A percentile compares a stretch with the other conserved stretches of the same genome.
These are phyloP conservation scores for Escallonia herrerae DNA, from an alignment of 129 eudicot genomes.

Conservation along the genomic window DNA sequence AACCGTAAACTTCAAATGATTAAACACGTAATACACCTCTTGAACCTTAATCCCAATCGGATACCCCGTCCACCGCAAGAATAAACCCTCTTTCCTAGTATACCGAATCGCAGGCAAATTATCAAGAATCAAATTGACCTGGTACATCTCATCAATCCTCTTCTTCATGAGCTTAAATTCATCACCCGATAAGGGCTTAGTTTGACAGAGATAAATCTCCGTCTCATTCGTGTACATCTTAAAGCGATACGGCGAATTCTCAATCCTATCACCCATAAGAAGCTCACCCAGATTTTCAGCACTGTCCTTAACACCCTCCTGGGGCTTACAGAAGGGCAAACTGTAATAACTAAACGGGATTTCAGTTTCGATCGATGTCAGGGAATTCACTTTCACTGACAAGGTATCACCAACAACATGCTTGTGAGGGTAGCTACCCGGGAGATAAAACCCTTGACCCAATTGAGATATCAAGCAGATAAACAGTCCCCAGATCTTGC, in stretches of 20 bases:
- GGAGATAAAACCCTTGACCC: slow-evolving; percentile 71
- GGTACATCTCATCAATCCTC: slow-evolving; percentile 91
- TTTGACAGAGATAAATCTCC: slow-evolving; percentile 59
- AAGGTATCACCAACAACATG: slow-evolving; percentile 55
- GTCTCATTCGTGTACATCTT: slow-evolving; percentile 67
- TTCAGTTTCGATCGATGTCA: slow-evolving; percentile 82
- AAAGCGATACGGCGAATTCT: slow-evolving; percentile 74
- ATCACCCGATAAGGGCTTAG: slow-evolving; percentile 48
- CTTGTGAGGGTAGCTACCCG: slow-evolving; percentile 85
- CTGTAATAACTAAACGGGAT: slow-evolving; percentile 79
- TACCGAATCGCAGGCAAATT: slow-evolving; percentile 77
- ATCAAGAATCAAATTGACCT: slow-evolving; percentile 73
- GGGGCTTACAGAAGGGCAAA: slow-evolving; percentile 67
- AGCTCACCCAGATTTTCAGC: slow-evolving; percentile 85
- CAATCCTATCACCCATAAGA: slow-evolving; percentile 76
- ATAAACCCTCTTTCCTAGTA: slow-evolving; percentile 40
- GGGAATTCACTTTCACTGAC: slow-evolving; percentile 71
- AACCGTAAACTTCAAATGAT: slow-evolving; percentile 73
- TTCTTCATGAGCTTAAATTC: slow-evolving; percentile 56
- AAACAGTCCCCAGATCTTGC: slow-evolving; percentile 61
- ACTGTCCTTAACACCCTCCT: slow-evolving; percentile 81
- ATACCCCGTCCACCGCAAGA: slow-evolving; percentile 82
- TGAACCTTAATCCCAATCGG: slow-evolving; percentile 71
- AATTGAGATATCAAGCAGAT: slow-evolving; percentile 42
- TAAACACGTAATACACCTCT: slow-evolving; percentile 58